phyloP scores from a whole-genome alignment of 2,329 filamentous ascomycete species.

The Penicillium sp. region DNA sequence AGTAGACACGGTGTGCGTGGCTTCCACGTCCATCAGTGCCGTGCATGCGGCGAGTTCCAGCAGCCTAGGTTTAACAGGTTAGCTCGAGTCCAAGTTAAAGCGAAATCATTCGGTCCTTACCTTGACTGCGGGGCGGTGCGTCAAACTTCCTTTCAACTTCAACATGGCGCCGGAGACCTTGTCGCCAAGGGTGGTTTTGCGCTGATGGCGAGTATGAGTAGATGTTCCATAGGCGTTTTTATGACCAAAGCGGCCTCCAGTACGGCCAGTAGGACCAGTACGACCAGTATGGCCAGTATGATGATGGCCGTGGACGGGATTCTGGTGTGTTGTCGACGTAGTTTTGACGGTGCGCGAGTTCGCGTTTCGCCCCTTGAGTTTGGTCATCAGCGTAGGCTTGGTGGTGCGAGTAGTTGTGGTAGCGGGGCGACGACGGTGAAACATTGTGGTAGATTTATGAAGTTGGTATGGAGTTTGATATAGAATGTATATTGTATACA shows the following conservation, averaged over 20 bases:
- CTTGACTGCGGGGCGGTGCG: slow-evolving; percentile 69
- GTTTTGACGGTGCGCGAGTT: slow-evolving; percentile 39
- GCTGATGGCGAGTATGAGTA: slow-evolving; percentile 58
- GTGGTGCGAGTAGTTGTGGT: slow-evolving; percentile 43
- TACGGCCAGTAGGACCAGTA: slow-evolving; percentile 24
- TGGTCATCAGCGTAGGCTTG: slow-evolving; percentile 56
- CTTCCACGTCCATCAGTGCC: slow-evolving; percentile 69
- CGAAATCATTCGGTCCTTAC: slow-evolving; percentile 29
- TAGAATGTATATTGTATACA: not conserved
- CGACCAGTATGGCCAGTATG: not conserved
- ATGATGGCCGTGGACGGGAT: not conserved
- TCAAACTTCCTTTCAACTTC: slow-evolving; percentile 70
- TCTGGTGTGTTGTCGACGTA: slow-evolving; percentile 42
- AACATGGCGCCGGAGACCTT: slow-evolving; percentile 75
- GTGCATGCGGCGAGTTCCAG: slow-evolving; percentile 70
- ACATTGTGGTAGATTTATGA: slow-evolving; percentile 14
- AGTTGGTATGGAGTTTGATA: not conserved
- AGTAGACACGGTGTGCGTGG: slow-evolving; percentile 23
- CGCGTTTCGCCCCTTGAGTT: slow-evolving; percentile 48
- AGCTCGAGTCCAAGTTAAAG: not conserved
- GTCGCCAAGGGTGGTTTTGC: slow-evolving; percentile 68
- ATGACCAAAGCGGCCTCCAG: not conserved
- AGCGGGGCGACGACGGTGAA: slow-evolving; percentile 19
- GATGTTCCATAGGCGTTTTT: slow-evolving; percentile 10
- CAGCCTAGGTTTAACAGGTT: slow-evolving; percentile 53